Conservation (phyloP, 164 flowering plant genomes). For the Tetrastigma voinierianum region DNA sequence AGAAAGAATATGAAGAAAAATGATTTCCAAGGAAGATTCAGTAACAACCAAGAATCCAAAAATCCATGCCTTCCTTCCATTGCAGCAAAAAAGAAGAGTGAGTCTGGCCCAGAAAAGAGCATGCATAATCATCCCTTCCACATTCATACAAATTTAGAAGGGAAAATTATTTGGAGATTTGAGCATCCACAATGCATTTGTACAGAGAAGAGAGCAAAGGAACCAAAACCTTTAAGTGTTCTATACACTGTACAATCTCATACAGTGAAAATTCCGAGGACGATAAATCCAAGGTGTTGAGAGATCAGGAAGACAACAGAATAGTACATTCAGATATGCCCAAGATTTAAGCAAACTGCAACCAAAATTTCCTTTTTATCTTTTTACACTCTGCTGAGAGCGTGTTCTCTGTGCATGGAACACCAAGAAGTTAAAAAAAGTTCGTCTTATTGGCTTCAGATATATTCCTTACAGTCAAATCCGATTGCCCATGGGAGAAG, state of each 20-base stretch:
- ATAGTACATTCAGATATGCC: constrained; percentile 6
- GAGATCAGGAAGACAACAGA: constrained; percentile 15
- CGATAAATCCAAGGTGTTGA: constrained; percentile 1
- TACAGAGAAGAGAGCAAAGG: background rate
- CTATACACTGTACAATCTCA: constrained; percentile 14
- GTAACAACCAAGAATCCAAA: no score
- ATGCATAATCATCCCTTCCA: no score
- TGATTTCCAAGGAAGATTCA: no score
- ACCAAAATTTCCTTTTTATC: constrained; percentile 28
- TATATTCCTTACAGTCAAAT: constrained; percentile 3
- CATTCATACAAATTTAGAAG: no score
- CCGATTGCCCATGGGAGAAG: constrained; percentile 2
- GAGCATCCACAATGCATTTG: constrained; percentile 7
- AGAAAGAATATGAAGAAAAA: no score
- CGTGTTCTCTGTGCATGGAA: constrained; percentile 12
- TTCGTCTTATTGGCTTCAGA: constrained; percentile 1
- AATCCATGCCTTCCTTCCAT: no score
- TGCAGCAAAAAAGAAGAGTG: no score
- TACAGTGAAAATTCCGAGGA: constrained; percentile 3
- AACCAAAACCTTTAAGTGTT: background rate
- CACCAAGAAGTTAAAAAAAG: background rate
- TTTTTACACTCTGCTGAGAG: constrained; percentile 19
- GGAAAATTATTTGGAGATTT: no score
- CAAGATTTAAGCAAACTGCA: constrained; percentile 10
- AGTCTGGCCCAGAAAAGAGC: no score